Conservation (phyloP, 2,329 filamentous ascomycete species). For the Cordyceps tenuipes region DNA sequence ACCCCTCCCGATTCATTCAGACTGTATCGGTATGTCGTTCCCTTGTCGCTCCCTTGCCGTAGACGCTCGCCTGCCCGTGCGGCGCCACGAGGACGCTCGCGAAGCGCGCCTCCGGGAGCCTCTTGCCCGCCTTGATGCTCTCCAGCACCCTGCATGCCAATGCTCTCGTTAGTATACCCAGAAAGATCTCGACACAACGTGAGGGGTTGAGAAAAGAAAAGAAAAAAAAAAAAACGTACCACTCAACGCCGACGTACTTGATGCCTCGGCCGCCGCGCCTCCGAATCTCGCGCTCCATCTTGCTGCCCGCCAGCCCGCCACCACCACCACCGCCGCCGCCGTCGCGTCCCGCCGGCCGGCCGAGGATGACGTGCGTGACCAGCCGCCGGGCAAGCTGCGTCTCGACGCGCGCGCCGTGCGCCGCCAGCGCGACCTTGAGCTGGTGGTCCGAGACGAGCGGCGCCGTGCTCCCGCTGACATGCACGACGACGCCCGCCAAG, state of each 20-base stretch:
- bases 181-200: too few species aligned
- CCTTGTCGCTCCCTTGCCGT: too few species aligned
- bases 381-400: conserved; percentile 61
- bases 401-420: conserved; percentile 65
- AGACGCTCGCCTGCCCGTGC: conserved; percentile 57
- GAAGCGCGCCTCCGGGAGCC: conserved; percentile 68
- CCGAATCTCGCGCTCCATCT: conserved; percentile 73
- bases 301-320: conserved; percentile 66
- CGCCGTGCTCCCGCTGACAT: conserved; percentile 80
- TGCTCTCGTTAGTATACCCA: too few species aligned
- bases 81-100: conserved; percentile 52
- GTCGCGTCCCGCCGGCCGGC: conserved; percentile 40
- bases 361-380: conserved; percentile 82
- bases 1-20: too few species aligned
- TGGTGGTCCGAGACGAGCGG: conserved; percentile 78
- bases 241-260: conserved; percentile 74
- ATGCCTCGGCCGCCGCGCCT: conserved; percentile 59
- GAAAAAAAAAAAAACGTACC: conserved; percentile 55
- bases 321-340: conserved; percentile 29
- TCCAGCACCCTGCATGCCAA: conserved; percentile 64
- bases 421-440: conserved; percentile 67
- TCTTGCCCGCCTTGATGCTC: conserved; percentile 65
- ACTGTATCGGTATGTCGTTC: too few species aligned
- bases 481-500: conserved; percentile 66
- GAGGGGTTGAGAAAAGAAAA: too few species aligned